Conservation (phyloP, 805 yeast genomes). For the Ogataea zsoltii region DNA sequence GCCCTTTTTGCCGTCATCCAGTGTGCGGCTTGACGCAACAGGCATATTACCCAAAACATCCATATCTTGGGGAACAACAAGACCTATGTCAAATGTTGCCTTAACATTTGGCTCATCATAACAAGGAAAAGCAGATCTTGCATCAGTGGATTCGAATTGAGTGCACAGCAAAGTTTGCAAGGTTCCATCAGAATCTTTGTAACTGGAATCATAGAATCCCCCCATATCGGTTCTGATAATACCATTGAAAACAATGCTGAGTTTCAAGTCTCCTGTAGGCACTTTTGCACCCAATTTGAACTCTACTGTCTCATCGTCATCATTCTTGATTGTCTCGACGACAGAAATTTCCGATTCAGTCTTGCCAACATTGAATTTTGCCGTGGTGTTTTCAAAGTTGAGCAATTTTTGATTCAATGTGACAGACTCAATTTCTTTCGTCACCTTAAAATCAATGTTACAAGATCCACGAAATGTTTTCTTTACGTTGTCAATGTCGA, state of each 20-base stretch:
- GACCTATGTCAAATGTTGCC: conserved; percentile 53
- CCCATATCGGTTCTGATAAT: conserved; percentile 56
- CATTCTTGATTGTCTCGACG: conserved; percentile 21
- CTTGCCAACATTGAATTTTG: conserved; percentile 22
- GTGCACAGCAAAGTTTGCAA: conserved; percentile 47
- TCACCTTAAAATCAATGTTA: conserved; percentile 47
- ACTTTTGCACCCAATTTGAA: conserved; percentile 51
- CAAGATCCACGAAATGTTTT: conserved; percentile 51
- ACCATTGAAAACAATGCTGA: conserved; percentile 41
- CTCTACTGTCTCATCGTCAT: conserved; percentile 60
- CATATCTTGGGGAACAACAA: conserved; percentile 35
- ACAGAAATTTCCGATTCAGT: conserved; percentile 30
- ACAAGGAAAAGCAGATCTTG: conserved; percentile 60
- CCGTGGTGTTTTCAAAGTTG: conserved; percentile 29
- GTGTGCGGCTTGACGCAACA: conserved; percentile 19
- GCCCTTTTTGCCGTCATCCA: conserved; percentile 24
- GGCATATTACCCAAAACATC: conserved; percentile 53
- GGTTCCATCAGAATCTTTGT: conserved; percentile 38
- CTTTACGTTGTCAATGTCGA: conserved; percentile 54
- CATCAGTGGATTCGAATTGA: conserved; percentile 61
- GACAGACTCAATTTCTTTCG: conserved; percentile 43
- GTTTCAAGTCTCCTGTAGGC: conserved; percentile 30
- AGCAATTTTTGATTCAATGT: conserved; percentile 51
- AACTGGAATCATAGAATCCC: conserved; percentile 53
- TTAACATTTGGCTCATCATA: conserved; percentile 56